Conservation (phyloP, 139 green algal species). For the Nannochloris sp. region DNA sequence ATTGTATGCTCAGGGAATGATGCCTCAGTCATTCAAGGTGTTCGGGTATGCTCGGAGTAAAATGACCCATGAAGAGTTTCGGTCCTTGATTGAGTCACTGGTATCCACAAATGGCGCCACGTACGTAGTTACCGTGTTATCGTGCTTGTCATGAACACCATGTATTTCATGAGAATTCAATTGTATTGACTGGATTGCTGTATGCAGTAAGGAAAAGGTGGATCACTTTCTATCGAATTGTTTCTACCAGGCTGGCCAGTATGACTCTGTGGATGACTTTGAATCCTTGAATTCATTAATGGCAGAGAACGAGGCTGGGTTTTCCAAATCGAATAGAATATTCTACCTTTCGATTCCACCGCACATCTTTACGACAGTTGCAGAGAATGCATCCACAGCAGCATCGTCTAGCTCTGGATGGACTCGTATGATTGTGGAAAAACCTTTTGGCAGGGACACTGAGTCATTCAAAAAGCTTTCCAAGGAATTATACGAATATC, state of each 20-base stretch:
- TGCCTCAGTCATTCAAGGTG: constrained; percentile 81
- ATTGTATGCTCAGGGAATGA: constrained; percentile 82
- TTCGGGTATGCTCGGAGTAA: constrained; percentile 89
- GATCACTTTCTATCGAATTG: constrained; percentile 79
- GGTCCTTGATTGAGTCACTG: constrained; percentile 63
- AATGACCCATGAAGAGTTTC: constrained; percentile 82
- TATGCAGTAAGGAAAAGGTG: constrained; percentile 58
- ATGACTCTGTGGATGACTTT: constrained; percentile 63
- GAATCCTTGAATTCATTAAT: constrained; percentile 54
- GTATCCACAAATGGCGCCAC: constrained; percentile 58
- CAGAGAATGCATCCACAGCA: constrained; percentile 52
- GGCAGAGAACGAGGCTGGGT: constrained; percentile 45
- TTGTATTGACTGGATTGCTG: background rate
- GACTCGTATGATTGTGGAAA: constrained; percentile 98
- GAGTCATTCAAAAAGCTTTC: constrained; percentile 67
- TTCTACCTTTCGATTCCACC: constrained; percentile 99
- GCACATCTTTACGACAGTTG: constrained; percentile 76
- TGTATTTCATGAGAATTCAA: background rate
- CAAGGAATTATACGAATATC: constrained; percentile 57
- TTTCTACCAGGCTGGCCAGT: constrained; percentile 81
- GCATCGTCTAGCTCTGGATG: constrained; percentile 73
- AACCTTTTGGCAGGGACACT: constrained; percentile 92
- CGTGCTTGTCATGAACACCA: too few relatives aligned
- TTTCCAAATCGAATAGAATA: constrained; percentile 63
- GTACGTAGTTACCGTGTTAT: background rate